Percentiles rank a stretch among this genome's conserved stretches.
Evolutionary conservation across 352 stramenopile genomes (phyloP).

Genomic region (Phytophthora chlamydospora): DNA sequence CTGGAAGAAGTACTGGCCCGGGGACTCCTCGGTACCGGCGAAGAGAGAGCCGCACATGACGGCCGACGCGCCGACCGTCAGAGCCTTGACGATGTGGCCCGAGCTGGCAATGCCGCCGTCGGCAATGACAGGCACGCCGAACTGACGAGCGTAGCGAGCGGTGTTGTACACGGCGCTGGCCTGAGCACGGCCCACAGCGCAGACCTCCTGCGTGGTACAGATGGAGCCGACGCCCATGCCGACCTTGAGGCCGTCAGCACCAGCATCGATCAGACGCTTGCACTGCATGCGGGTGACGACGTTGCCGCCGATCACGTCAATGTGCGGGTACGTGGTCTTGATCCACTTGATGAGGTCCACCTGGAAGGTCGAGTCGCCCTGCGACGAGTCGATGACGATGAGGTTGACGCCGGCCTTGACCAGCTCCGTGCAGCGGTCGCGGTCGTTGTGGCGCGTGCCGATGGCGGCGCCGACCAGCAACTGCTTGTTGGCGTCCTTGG

Average conservation of each 20-base stretch:
- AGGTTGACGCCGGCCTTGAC: conserved; percentile 98
- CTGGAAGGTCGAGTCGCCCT: conserved; percentile 97
- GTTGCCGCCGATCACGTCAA: conserved; percentile 99
- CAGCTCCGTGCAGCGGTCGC: conserved; percentile 90
- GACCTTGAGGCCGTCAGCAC: conserved; percentile 98
- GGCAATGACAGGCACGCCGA: conserved; percentile 98
- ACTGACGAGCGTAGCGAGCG: conserved; percentile 94
- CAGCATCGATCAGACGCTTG: conserved; percentile 98
- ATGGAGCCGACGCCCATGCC: conserved; percentile 99
- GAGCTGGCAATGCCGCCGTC: conserved; percentile 99
- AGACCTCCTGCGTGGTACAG: conserved; percentile 99
- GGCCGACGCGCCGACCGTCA: conserved; percentile 96
- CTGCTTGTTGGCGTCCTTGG: conserved; percentile 98
- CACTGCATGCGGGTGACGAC: conserved; percentile 98
- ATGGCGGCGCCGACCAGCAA: conserved; percentile 98
- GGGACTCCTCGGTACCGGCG: conserved; percentile 98
- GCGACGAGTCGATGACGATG: conserved; percentile 99
- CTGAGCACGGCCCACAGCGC: conserved; percentile 97
- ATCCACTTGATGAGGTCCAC: conserved; percentile 94
- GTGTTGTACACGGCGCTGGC: conserved; percentile 99
- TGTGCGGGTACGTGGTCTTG: conserved; percentile 94
- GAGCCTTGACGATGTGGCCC: conserved; percentile 99
- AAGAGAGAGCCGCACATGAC: conserved; percentile 99
- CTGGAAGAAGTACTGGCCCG: conserved; percentile 99
- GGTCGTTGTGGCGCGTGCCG: conserved; percentile 97